These are phyloP conservation scores for Naganishia kalamii DNA, from an alignment of 768 basidiomycete genomes.

Conservation along the genomic window DNA sequence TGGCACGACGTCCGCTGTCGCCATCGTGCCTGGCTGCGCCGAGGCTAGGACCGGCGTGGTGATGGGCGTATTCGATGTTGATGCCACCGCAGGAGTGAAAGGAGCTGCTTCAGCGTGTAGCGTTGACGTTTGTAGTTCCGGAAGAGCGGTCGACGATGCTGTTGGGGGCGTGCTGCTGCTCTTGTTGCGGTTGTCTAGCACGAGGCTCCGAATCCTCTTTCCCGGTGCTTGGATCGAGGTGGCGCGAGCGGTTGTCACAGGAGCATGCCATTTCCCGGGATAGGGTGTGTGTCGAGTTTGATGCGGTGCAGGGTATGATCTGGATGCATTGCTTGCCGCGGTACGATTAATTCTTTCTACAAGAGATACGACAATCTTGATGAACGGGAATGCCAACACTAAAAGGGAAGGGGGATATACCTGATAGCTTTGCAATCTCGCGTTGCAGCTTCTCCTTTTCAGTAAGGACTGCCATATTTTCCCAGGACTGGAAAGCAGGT, in stretches of 20 bases:
- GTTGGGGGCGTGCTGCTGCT: constrained; percentile 17
- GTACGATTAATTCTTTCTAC: constrained; percentile 17
- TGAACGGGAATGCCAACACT: not conserved
- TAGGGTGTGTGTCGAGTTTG: constrained; percentile 8
- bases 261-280: not conserved
- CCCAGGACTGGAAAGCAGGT: not conserved
- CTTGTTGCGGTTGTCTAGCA: constrained; percentile 23
- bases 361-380: not conserved
- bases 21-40: not conserved
- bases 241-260: constrained; percentile 2
- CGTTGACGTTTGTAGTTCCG: not conserved
- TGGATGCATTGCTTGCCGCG: not conserved
- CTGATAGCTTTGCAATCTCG: constrained; percentile 45
- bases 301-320: not conserved
- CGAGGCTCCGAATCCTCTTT: constrained; percentile 28
- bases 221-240: constrained; percentile 24
- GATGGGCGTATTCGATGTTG: constrained; percentile 10
- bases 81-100: not conserved
- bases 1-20: not conserved
- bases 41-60: constrained; percentile 12
- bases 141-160: not conserved
- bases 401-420: constrained; percentile 24
- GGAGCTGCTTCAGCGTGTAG: not conserved
- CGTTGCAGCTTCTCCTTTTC: constrained; percentile 41
- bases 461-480: not conserved